phyloP scores from a whole-genome alignment of 352 stramenopile genomes.

The Phytophthora constricta region DNA sequence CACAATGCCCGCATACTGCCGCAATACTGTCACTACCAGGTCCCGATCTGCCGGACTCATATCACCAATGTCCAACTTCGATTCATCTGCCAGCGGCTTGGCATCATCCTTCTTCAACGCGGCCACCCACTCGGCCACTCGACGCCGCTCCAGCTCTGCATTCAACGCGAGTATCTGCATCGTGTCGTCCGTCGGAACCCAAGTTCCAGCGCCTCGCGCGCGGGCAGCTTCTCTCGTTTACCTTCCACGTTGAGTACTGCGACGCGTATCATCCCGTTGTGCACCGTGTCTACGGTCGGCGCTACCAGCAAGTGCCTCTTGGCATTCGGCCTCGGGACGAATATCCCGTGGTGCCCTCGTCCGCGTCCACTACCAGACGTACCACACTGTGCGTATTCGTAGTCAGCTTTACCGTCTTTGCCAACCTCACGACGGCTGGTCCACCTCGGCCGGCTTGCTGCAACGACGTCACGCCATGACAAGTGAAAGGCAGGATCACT shows the following conservation, averaged over 20 bases:
- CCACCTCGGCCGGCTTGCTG: not conserved
- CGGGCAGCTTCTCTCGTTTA: not conserved
- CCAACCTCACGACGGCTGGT: not conserved
- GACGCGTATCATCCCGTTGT: not conserved
- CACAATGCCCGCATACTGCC: no score
- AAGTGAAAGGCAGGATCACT: slow-evolving; percentile 11
- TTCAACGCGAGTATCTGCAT: slow-evolving; percentile 19
- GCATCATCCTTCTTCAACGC: no score
- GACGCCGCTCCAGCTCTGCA: not conserved
- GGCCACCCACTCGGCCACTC: slow-evolving; percentile 7
- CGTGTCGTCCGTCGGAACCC: slow-evolving; percentile 18
- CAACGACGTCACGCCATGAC: slow-evolving; percentile 4
- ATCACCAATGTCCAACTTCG: no score
- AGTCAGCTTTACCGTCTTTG: slow-evolving; percentile 9
- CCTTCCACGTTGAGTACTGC: slow-evolving; percentile 27
- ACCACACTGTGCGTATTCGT: slow-evolving; percentile 10
- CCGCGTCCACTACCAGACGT: slow-evolving; percentile 8
- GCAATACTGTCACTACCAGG: no score
- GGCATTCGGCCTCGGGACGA: not conserved
- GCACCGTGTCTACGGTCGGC: slow-evolving; percentile 6
- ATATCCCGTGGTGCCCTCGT: slow-evolving; percentile 8
- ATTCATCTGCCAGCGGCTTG: no score
- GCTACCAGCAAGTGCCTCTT: slow-evolving; percentile 17
- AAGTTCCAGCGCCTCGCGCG: no score
- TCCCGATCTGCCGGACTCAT: no score